phyloP scores from a whole-genome alignment of 2,329 filamentous ascomycete species.

The Capronia americana region DNA sequence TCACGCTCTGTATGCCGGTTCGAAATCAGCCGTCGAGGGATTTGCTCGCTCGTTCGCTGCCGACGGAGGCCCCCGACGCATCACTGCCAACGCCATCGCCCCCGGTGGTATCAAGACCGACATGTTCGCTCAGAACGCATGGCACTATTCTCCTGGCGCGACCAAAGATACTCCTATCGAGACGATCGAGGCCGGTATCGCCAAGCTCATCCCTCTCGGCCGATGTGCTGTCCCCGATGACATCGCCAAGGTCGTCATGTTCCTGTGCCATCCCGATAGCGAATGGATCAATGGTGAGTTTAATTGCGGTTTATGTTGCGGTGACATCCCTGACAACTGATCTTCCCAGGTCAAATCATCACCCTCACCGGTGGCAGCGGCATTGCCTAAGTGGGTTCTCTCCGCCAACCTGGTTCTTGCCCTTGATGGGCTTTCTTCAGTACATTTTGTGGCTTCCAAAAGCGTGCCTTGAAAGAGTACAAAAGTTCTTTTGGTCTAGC shows the following conservation, averaged over 20 bases:
- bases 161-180: slow-evolving; percentile 54
- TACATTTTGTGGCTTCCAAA: slow-evolving; percentile 26
- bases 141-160: slow-evolving; percentile 68
- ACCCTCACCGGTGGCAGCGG: slow-evolving; percentile 37
- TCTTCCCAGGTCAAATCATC: slow-evolving; percentile 36
- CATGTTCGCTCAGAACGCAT: slow-evolving; percentile 75
- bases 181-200: slow-evolving; percentile 62
- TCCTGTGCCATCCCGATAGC: slow-evolving; percentile 63
- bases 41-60: slow-evolving; percentile 75
- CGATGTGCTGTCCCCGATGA: slow-evolving; percentile 65
- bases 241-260: slow-evolving; percentile 64
- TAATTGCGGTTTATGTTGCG: not conserved
- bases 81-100: slow-evolving; percentile 75
- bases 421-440: slow-evolving; percentile 18
- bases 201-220: slow-evolving; percentile 64
- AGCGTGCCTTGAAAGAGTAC: slow-evolving; percentile 14
- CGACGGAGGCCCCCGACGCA: slow-evolving; percentile 70
- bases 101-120: slow-evolving; percentile 77
- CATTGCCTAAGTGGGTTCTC: slow-evolving; percentile 30
- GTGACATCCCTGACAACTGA: not conserved
- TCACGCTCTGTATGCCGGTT: slow-evolving; percentile 74
- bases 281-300: slow-evolving; percentile 69
- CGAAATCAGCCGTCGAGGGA: slow-evolving; percentile 75
- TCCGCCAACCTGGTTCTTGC: slow-evolving; percentile 6
- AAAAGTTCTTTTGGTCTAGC: slow-evolving; percentile 32